A percentile compares a stretch with the other conserved stretches of the same genome.
Conservation (phyloP, 495 filamentous ascomycete species). For the Tuber calosporum region DNA sequence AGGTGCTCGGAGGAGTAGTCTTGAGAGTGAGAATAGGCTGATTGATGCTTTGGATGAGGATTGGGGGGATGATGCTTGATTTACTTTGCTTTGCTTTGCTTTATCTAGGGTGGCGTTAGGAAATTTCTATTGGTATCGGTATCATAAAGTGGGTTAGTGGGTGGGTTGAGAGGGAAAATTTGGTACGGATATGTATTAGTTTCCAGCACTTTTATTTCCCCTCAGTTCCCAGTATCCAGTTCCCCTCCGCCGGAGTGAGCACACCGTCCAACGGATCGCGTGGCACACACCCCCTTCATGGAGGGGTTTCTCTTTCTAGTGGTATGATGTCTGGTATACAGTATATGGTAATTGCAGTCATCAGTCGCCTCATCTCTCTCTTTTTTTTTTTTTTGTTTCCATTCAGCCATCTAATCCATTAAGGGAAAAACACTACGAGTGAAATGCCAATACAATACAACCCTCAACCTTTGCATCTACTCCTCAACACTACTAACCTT, state of each 20-base stretch:
- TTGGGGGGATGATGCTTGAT: conserved; percentile 54
- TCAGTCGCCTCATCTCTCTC: neutral
- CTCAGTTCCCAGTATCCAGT: neutral
- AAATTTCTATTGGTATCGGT: neutral
- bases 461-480: conserved; percentile 44
- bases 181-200: neutral
- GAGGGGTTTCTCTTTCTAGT: neutral
- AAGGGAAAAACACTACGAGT: neutral
- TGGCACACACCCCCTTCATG: neutral
- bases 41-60: conserved; percentile 97
- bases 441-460: neutral
- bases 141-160: neutral
- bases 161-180: neutral
- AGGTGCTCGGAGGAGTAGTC: conserved; percentile 42
- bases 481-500: conserved; percentile 94
- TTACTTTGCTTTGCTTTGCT: neutral
- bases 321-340: neutral
- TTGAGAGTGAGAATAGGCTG: conserved; percentile 83
- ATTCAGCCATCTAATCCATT: too few species aligned
- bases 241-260: neutral
- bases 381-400: neutral
- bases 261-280: neutral
- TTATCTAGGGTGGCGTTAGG: neutral
- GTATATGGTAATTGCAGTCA: neutral
- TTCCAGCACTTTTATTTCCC: neutral